Percentiles rank a stretch among this genome's conserved stretches.
phyloP scores from a whole-genome alignment of 495 filamentous ascomycete species.

The Trichoderma virens region DNA sequence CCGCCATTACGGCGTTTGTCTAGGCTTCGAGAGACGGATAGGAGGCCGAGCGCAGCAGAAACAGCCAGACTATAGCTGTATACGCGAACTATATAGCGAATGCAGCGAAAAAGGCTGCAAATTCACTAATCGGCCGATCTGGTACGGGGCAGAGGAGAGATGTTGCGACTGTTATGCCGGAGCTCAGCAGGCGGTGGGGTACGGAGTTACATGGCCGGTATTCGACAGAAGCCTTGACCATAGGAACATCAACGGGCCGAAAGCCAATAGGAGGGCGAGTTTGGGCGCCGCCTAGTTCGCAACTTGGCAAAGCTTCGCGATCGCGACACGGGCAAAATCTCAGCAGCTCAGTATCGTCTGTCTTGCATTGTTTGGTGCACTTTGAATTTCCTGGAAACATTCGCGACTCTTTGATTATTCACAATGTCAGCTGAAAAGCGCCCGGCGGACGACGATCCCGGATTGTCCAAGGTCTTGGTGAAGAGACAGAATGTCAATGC shows the following conservation, averaged over 20 bases:
- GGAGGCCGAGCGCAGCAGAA: neutral
- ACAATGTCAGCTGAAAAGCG: constrained; percentile 86
- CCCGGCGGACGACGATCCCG: constrained; percentile 71
- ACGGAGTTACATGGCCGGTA: neutral
- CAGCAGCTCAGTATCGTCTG: neutral
- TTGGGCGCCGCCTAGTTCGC: neutral
- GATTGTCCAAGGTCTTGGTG: constrained; percentile 72
- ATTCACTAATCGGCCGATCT: neutral
- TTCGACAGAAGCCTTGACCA: neutral
- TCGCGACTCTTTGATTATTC: neutral
- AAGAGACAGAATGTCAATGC: constrained; percentile 76
- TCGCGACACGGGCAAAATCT: neutral
- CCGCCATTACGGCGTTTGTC: constrained; percentile 50
- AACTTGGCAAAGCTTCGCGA: neutral
- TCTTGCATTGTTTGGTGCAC: neutral
- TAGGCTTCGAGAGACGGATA: neutral
- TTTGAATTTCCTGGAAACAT: neutral
- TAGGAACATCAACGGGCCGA: constrained; percentile 8
- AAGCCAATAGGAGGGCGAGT: neutral
- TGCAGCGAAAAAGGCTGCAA: neutral
- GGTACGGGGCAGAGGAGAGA: neutral
- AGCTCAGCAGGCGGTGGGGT: constrained; percentile 10
- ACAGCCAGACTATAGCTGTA: neutral
- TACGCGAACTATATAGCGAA: neutral
- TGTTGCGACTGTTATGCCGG: neutral